Evolutionary conservation across 805 yeast species (phyloP).

Genomic region (Hanseniaspora mollemarum): DNA sequence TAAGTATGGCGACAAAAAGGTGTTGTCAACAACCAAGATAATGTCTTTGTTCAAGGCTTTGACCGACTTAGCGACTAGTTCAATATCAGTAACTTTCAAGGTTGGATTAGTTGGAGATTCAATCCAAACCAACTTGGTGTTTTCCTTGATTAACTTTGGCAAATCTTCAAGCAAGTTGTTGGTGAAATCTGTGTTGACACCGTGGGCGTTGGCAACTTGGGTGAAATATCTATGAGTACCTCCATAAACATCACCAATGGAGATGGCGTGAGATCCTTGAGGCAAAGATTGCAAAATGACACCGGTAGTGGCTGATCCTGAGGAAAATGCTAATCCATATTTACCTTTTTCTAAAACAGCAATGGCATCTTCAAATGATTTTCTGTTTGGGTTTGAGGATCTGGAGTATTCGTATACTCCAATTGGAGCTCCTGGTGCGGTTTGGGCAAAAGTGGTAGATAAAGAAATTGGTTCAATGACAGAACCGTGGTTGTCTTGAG

Average conservation of each 20-base stretch:
- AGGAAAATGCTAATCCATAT: conserved; percentile 63
- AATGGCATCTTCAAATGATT: conserved; percentile 63
- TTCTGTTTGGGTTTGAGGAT: conserved; percentile 78
- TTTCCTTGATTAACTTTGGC: conserved; percentile 42
- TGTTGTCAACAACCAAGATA: conserved; percentile 70
- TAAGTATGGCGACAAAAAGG: conserved; percentile 76
- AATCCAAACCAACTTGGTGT: conserved; percentile 72
- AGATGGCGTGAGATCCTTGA: conserved; percentile 59
- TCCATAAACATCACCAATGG: conserved; percentile 80
- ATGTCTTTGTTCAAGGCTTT: conserved; percentile 42
- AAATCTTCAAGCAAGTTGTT: conserved; percentile 52
- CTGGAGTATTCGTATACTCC: conserved; percentile 77
- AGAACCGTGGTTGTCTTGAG: conserved; percentile 68
- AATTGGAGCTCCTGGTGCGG: conserved; percentile 62
- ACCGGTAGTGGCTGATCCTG: conserved; percentile 83
- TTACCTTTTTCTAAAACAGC: conserved; percentile 70
- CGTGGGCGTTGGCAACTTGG: conserved; percentile 70
- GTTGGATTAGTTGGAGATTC: conserved; percentile 88
- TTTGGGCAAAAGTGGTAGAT: conserved; percentile 76
- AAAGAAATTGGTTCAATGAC: conserved; percentile 76
- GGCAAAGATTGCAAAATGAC: conserved; percentile 62
- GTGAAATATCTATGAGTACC: conserved; percentile 88
- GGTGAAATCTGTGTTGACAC: conserved; percentile 58
- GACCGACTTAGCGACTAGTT: conserved; percentile 47
- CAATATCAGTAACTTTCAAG: conserved; percentile 63